phyloP scores from a whole-genome alignment of 2,329 filamentous ascomycete species.

The Diaporthe sp. region DNA sequence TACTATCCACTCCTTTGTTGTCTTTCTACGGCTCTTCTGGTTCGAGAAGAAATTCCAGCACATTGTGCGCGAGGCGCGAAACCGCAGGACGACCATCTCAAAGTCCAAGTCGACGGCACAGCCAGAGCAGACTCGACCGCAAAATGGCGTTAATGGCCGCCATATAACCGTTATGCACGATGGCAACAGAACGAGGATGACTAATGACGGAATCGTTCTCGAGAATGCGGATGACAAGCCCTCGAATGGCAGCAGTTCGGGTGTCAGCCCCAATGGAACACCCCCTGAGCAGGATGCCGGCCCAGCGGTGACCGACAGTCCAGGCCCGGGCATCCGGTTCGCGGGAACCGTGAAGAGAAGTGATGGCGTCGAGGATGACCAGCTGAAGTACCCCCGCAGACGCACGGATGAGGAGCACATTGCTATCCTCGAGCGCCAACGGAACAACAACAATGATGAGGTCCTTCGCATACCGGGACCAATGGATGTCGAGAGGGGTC shows the following conservation, averaged over 20 bases:
- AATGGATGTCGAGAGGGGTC: constrained; percentile 87
- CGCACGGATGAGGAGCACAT: constrained; percentile 83
- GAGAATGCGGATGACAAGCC: constrained; percentile 52
- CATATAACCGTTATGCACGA: constrained; percentile 75
- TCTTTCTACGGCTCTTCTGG: constrained; percentile 95
- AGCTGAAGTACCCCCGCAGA: constrained; percentile 63
- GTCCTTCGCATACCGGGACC: constrained; percentile 92
- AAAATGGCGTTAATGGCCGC: constrained; percentile 74
- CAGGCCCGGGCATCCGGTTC: constrained; percentile 72
- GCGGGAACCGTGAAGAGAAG: constrained; percentile 74
- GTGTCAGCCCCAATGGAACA: constrained; percentile 29
- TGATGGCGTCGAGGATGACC: constrained; percentile 65
- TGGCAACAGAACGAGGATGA: constrained; percentile 66
- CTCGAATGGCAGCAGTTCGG: constrained; percentile 39
- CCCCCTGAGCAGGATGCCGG: constrained; percentile 27
- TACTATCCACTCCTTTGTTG: constrained; percentile 85
- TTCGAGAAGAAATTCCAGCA: constrained; percentile 96
- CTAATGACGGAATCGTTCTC: constrained; percentile 70
- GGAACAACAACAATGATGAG: constrained; percentile 77
- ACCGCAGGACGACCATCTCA: constrained; percentile 73
- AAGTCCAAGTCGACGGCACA: constrained; percentile 68
- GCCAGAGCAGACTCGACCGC: constrained; percentile 61
- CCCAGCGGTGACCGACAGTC: constrained; percentile 39
- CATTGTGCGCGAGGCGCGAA: constrained; percentile 80
- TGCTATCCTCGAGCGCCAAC: constrained; percentile 87